Evolutionary conservation across 495 filamentous ascomycete genomes (phyloP).

Genomic region (Aspergillus leporis): DNA sequence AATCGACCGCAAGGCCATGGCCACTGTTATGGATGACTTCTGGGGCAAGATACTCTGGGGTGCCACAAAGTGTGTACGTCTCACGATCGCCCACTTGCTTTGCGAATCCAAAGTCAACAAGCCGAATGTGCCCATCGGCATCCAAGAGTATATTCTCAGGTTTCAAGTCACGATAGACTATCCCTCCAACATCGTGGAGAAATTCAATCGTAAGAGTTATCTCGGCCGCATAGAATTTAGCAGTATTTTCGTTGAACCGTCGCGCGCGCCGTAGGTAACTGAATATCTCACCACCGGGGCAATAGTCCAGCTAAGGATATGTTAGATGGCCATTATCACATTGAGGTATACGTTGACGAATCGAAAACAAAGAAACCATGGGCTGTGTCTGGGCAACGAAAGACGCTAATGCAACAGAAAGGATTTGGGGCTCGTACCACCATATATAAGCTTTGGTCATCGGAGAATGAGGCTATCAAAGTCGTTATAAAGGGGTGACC

Average conservation of each 20-base stretch:
- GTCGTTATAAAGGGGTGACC: constrained; percentile 95
- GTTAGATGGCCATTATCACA: constrained; percentile 21
- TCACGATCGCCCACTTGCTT: constrained; percentile 65
- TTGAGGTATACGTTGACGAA: not conserved
- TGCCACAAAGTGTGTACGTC: constrained; percentile 96
- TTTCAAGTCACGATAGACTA: constrained; percentile 95
- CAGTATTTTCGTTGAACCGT: constrained; percentile 81
- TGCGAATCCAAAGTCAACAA: constrained; percentile 98
- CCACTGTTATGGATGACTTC: constrained; percentile 96
- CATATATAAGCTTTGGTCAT: constrained; percentile 87
- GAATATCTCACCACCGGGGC: constrained; percentile 94
- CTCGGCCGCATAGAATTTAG: constrained; percentile 93
- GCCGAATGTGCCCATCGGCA: constrained; percentile 87
- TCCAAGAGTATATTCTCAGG: constrained; percentile 95
- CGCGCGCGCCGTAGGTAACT: constrained; percentile 84
- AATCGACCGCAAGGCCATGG: constrained; percentile 95
- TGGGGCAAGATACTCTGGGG: constrained; percentile 93
- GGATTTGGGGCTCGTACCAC: constrained; percentile 55
- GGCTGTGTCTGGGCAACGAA: not conserved
- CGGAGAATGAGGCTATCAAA: constrained; percentile 87
- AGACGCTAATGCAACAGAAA: not conserved
- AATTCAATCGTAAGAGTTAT: constrained; percentile 91
- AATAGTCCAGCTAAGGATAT: constrained; percentile 69
- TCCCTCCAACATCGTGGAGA: constrained; percentile 77
- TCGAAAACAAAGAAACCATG: not conserved